These are phyloP conservation scores for Yamadazyma siamensis DNA, from an alignment of 1,139 yeast species.

Conservation along the genomic window DNA sequence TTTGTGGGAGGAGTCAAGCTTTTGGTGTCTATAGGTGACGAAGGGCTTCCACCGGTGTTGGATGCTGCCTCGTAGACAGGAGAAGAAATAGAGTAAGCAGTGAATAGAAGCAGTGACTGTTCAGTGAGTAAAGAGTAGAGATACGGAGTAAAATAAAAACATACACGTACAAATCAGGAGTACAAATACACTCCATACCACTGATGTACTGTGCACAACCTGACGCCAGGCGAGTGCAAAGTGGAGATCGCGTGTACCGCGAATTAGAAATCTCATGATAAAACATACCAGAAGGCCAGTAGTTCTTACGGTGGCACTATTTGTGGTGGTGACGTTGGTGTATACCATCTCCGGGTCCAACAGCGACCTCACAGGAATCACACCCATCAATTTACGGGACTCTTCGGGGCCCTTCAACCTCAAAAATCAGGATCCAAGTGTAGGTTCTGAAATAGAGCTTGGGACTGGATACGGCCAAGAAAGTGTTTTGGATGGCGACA, in stretches of 20 bases:
- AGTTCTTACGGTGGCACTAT: constrained; percentile 10
- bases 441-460: constrained; percentile 4
- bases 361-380: constrained; percentile 7
- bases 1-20: constrained; percentile 55
- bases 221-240: too few relatives aligned
- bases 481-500: constrained; percentile 7
- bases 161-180: too few relatives aligned
- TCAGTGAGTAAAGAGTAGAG: too few relatives aligned
- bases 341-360: constrained; percentile 12
- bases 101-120: too few relatives aligned
- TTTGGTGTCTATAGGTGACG: constrained; percentile 51
- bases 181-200: too few relatives aligned
- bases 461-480: constrained; percentile 8
- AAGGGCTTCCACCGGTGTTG: constrained; percentile 67
- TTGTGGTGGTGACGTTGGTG: constrained; percentile 11
- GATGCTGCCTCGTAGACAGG: constrained; percentile 45
- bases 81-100: too few relatives aligned
- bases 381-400: constrained; percentile 20
- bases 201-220: too few relatives aligned
- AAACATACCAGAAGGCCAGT: constrained; percentile 14
- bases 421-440: constrained; percentile 3
- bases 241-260: too few relatives aligned
- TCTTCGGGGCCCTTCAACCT: constrained; percentile 3
- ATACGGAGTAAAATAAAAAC: too few relatives aligned
- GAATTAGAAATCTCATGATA: too few relatives aligned